A percentile compares a stretch with the other conserved stretches of the same genome.
Conservation (phyloP, 1,284 basidiomycete genomes). For the Volvariella surrecta region DNA sequence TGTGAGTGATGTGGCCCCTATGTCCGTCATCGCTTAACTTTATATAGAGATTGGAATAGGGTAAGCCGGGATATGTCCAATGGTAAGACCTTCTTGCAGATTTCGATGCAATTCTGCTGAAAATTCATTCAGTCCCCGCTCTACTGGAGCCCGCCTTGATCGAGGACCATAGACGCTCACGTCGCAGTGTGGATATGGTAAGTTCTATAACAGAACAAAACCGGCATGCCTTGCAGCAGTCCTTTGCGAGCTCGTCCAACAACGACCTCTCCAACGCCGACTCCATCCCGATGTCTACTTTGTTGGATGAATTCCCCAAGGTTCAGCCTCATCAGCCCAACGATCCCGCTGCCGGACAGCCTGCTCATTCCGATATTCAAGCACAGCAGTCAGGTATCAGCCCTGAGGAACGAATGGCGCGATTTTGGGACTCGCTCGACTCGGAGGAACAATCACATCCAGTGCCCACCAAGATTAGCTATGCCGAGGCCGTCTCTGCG, state of each 20-base stretch:
- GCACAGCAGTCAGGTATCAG: not conserved
- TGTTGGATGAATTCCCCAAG: not conserved
- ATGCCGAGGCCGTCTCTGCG: not conserved
- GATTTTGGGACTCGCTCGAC: not conserved
- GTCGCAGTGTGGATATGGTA: conserved; percentile 10
- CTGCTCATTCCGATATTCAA: not conserved
- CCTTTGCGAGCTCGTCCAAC: conserved; percentile 6
- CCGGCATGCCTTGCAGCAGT: not conserved
- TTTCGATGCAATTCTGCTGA: no score
- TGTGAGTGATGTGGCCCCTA: no score
- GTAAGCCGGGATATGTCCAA: no score
- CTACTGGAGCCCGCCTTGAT: conserved; percentile 28
- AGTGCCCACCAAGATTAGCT: not conserved
- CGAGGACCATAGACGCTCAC: conserved; percentile 15
- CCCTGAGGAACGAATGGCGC: not conserved
- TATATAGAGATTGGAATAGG: no score
- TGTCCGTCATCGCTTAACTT: no score
- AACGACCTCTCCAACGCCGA: no score
- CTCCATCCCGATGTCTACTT: not conserved
- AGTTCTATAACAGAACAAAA: conserved; percentile 16
- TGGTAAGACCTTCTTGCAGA: no score
- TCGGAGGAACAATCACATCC: not conserved
- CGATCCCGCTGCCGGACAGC: not conserved
- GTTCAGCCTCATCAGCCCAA: not conserved
- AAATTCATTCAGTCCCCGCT: not conserved